phyloP scores from a whole-genome alignment of 768 basidiomycete species.

The Pulveroboletus ravenelii region DNA sequence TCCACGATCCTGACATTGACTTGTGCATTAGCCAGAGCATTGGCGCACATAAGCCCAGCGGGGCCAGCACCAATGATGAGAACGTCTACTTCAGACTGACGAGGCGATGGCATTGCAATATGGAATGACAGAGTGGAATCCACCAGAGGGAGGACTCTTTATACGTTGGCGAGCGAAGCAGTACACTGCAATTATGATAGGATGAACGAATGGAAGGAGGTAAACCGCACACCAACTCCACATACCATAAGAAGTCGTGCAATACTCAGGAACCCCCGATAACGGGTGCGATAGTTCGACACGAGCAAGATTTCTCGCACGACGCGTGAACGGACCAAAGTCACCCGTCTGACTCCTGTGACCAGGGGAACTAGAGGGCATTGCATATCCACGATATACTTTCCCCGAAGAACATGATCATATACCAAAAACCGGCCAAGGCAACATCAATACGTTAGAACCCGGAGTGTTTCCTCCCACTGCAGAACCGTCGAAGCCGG shows the following conservation, averaged over 20 bases:
- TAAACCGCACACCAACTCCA: not conserved
- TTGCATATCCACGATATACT: no score
- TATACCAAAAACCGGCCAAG: not conserved
- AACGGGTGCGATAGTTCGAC: not conserved
- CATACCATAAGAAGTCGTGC: not conserved
- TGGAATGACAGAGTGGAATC: not conserved
- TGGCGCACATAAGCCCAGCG: slow-evolving; percentile 40
- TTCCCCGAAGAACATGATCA: not conserved
- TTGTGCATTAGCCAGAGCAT: slow-evolving; percentile 34
- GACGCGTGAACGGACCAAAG: not conserved
- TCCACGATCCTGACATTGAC: slow-evolving; percentile 39
- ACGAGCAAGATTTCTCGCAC: slow-evolving; percentile 3
- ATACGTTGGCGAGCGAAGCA: not conserved
- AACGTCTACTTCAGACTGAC: slow-evolving; percentile 35
- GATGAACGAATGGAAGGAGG: not conserved
- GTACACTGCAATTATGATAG: not conserved
- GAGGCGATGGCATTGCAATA: slow-evolving; percentile 11
- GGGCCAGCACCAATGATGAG: slow-evolving; percentile 41
- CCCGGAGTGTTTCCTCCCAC: slow-evolving; percentile 9
- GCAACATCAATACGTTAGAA: not conserved
- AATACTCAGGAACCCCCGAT: not conserved
- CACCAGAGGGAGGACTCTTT: not conserved
- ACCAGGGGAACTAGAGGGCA: not conserved
- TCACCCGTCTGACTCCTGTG: not conserved
- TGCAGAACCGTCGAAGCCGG: not conserved